A percentile compares a stretch with the other conserved stretches of the same genome.
Conservation (phyloP, 2,329 filamentous ascomycete species). For the Calcarisporium arbuscula region DNA sequence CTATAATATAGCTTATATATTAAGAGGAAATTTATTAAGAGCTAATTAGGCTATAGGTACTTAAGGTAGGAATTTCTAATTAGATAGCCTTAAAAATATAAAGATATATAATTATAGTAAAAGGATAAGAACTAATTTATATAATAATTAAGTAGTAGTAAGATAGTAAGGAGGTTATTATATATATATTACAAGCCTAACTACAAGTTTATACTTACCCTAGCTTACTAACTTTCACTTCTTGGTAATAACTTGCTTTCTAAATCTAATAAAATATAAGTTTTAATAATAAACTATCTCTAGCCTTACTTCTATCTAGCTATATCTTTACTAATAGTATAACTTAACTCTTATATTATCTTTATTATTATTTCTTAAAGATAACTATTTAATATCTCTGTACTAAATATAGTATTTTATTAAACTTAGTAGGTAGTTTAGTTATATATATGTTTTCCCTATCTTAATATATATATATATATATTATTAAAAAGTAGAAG, state of each 20-base stretch:
- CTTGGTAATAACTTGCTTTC: neutral
- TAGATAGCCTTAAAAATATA: neutral
- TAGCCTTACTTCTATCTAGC: neutral
- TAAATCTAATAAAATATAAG: neutral
- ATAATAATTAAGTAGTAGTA: neutral
- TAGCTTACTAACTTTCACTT: neutral
- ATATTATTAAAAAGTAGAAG: no score
- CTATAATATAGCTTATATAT: neutral
- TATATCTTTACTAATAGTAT: neutral
- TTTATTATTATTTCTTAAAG: neutral
- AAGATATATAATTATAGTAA: neutral
- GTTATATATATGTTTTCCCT: no score
- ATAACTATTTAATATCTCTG: neutral
- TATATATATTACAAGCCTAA: neutral
- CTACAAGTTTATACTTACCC: neutral
- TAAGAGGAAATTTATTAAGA: neutral
- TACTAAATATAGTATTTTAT: neutral
- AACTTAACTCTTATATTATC: neutral
- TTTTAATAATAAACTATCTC: neutral
- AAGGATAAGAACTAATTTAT: neutral
- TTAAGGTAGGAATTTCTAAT: neutral
- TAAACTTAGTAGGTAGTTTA: no score
- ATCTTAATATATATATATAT: no score
- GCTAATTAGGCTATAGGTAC: neutral
- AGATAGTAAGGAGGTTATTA: neutral